Conservation (phyloP, 208 protist genomes). For the Crithidia expoeki region DNA sequence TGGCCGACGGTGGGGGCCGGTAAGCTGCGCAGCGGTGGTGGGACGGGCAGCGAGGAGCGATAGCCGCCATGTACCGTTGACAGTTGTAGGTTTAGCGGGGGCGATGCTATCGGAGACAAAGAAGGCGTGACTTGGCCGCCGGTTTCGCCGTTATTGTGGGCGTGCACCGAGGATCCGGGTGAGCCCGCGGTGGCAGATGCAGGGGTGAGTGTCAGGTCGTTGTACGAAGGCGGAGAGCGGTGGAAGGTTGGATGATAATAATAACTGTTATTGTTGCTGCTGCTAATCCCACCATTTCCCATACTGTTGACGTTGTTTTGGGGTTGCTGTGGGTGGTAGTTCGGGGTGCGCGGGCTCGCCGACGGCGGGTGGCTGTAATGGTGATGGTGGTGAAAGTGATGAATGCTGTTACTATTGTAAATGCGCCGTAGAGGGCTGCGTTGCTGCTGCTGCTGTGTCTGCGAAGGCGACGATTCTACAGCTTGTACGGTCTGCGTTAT, state of each 20-base stretch:
- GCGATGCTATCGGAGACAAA: not conserved
- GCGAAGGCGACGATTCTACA: not conserved
- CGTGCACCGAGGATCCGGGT: too few species aligned
- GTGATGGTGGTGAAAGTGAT: conserved; percentile 13
- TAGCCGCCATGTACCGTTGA: conserved; percentile 16
- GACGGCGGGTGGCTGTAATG: not conserved
- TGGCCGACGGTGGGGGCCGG: not conserved
- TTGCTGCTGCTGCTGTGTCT: not conserved
- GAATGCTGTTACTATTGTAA: not conserved
- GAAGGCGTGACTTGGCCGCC: not conserved
- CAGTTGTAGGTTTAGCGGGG: not conserved
- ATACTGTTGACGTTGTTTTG: not conserved
- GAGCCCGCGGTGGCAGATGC: not conserved
- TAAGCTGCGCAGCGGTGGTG: conserved; percentile 30
- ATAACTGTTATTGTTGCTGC: not conserved
- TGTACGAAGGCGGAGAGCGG: conserved; percentile 1
- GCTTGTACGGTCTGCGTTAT: not conserved
- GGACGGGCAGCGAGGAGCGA: conserved; percentile 24
- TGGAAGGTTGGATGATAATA: not conserved
- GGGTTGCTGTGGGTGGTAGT: not conserved
- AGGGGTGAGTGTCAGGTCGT: not conserved
- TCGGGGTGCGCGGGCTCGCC: not conserved
- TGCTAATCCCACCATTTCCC: too few species aligned
- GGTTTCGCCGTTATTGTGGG: too few species aligned
- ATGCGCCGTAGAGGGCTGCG: not conserved